Base-by-base conservation (phyloP, 352 stramenopile genomes). In the Phytopythium kandeliae region DNA sequence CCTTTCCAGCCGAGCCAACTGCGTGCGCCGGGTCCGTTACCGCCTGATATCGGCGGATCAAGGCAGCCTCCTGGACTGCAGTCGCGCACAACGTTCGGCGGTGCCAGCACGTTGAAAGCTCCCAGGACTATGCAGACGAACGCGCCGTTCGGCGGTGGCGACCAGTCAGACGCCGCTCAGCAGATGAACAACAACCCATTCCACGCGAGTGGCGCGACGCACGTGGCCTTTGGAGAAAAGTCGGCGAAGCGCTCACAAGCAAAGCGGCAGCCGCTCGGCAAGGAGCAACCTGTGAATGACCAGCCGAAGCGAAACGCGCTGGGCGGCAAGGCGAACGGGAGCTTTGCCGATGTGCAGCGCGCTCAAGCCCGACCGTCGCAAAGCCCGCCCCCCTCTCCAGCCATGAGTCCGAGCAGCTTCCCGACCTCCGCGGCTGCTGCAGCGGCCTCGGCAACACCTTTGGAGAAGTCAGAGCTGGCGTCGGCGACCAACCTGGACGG, bases 401-500 rank as follows among this genome's bases (percentile, higher is more conserved):
- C 26, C 13, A 10, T 51, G 5, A 38, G 15, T 8, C 26, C 45
- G 13, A 38, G 11, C 26, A 38, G 31, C 11, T 31, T 48, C 31
- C 48, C 53, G 2, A 58, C 60, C 9, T 8, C 37, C 25, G 63
- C 52, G 21, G 41, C 48, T 47, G 52, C 46, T 28, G 58, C 50
- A 8, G 54, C 45, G 62, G 54, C 24, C 2, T 8, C 33, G 1
- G 21, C 33, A 16, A 15, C 31, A 4, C 22, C 34, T 0, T 34
- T 53, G 31, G 76, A 69, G 36, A 91, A 91, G 47, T 73, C 80
- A 0, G 58, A 85, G 34, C 55, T 91, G 10, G 59, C 71, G 26
- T 79, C 75, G 9, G 81, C 81, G 28, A 62, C 63, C 17, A 91
- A 89, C 40, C 47, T 94, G 28, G 65, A 94, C 44, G 86, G 86